phyloP scores from a whole-genome alignment of 1,139 yeast species.

The Candida albicans region DNA sequence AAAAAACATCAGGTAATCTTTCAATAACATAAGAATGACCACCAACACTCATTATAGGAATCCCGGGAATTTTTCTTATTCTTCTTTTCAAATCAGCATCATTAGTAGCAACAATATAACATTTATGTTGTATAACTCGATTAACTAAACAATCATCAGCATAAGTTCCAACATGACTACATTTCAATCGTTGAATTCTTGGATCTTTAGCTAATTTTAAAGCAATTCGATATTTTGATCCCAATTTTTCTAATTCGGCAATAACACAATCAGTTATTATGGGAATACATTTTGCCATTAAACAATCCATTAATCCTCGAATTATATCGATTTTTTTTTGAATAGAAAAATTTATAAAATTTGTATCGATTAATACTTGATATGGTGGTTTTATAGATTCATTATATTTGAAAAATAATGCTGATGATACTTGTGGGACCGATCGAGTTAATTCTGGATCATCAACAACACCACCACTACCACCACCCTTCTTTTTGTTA shows the following conservation, averaged over 20 bases:
- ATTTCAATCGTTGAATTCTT: conserved; percentile 78
- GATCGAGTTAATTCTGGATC: conserved; percentile 83
- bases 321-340: conserved; percentile 92
- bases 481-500: too few relatives aligned
- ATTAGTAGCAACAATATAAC: conserved; percentile 95
- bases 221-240: conserved; percentile 93
- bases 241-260: conserved; percentile 95
- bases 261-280: conserved; percentile 94
- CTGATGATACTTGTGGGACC: conserved; percentile 94
- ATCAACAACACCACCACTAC: conserved; percentile 28
- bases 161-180: conserved; percentile 93
- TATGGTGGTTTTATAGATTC: conserved; percentile 95
- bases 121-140: conserved; percentile 91
- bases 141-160: conserved; percentile 97
- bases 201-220: conserved; percentile 91
- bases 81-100: conserved; percentile 97
- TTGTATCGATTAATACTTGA: conserved; percentile 92
- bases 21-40: conserved; percentile 90
- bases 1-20: conserved; percentile 91
- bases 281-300: conserved; percentile 94
- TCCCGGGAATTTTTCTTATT: conserved; percentile 93
- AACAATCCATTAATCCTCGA: conserved; percentile 93
- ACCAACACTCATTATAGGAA: conserved; percentile 95
- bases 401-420: conserved; percentile 91
- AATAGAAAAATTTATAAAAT: conserved; percentile 92